Evolutionary conservation across 1,139 yeast species (phyloP), one percentile per base, ranked within the genome.

Genomic region (Pichia sp.): DNA sequence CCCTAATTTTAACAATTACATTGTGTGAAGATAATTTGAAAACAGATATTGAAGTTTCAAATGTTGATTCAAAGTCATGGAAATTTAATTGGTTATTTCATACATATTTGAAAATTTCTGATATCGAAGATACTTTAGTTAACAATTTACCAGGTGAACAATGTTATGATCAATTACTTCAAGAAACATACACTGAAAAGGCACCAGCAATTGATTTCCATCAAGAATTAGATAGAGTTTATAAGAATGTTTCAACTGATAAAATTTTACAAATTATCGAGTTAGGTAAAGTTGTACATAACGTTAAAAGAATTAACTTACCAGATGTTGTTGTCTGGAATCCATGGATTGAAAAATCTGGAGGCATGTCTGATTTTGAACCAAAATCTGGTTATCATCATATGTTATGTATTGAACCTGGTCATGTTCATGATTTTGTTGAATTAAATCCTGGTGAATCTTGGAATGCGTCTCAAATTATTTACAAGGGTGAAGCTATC

Each of bases 321-420:
- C 90, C 87, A 3, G 98, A 93, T 66, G 80, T 89, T 27, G 98
- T 93, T 48, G 97, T 93, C 51, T 93, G 99, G 99, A 93, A 93
- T 68, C 99, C 99, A 29, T 93, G 98, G 99, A 74, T 79, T 60
- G 79, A 84, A 51, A 87, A 87, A 67, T 81, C 95, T 27, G 75
- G 72, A 31, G 84, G 85, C 1, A 87, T 93, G 91, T 83, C 74
- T 39, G 99, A 93, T 69, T 93, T 91, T 66, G 78, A 76, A 61
- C 99, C 99, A 50, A 89, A 87, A 66, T 68, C 72, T 50, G 98
- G 96, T 5, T 93, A 76, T 73, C 76, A 83, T 60, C 75, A 83
- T 48, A 91, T 93, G 98, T 79, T 93, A 55, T 93, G 99, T 71
- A 80, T 93, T 52, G 99, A 93, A 70, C 95, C 96, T 3, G 99